These are phyloP conservation scores for Lachancea lanzarotensis DNA, from an alignment of 805 yeast genomes.

Conservation along the genomic window DNA sequence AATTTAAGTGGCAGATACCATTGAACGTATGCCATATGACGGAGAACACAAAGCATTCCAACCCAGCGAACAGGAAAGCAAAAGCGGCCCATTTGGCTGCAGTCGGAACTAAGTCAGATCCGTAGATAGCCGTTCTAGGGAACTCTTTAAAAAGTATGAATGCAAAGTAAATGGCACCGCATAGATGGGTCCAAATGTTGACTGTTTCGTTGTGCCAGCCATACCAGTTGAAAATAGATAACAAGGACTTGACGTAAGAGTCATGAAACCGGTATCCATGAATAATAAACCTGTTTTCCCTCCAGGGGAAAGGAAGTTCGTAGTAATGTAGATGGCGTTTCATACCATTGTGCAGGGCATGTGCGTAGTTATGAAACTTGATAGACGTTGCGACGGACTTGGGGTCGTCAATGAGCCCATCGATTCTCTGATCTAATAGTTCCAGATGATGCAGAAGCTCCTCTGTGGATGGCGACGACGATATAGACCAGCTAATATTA, in stretches of 20 bases:
- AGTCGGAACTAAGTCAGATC: conserved; percentile 38
- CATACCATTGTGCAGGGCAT: conserved; percentile 39
- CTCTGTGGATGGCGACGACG: conserved; percentile 6
- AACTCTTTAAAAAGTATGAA: conserved; percentile 54
- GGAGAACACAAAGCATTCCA: conserved; percentile 73
- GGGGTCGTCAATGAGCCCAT: conserved; percentile 10
- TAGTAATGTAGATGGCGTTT: conserved; percentile 61
- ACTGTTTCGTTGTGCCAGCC: conserved; percentile 77
- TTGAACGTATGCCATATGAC: conserved; percentile 89
- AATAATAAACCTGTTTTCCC: conserved; percentile 81
- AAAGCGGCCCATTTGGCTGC: conserved; percentile 41
- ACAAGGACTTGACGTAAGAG: conserved; percentile 51
- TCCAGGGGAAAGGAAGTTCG: conserved; percentile 87
- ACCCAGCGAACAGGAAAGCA: conserved; percentile 62
- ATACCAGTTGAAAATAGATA: conserved; percentile 46
- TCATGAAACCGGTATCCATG: conserved; percentile 80
- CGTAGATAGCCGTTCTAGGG: conserved; percentile 53
- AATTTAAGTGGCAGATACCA: conserved; percentile 55
- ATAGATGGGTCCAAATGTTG: conserved; percentile 88
- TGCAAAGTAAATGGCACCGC: conserved; percentile 56
- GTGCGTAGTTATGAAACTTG: conserved; percentile 41
- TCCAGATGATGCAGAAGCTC: conserved; percentile 9
- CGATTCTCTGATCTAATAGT: conserved; percentile 6
- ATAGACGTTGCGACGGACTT: conserved; percentile 14
- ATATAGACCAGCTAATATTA: not conserved